Evolutionary conservation across 2,329 filamentous ascomycete genomes (phyloP), one percentile per base, ranked within the genome.

Genomic region (Davidsoniella australis): DNA sequence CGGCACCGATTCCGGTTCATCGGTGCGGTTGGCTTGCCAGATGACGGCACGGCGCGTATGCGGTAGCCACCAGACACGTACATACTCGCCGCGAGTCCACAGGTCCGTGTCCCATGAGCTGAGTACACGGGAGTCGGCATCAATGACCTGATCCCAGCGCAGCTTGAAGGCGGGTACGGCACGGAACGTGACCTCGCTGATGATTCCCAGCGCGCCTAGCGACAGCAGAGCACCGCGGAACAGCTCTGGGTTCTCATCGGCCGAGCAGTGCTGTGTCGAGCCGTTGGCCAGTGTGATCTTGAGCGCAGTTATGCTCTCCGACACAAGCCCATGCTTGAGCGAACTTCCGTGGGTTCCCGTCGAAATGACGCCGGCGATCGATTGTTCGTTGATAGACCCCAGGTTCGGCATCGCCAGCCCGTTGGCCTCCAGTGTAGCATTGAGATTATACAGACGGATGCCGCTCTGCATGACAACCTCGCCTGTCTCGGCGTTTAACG

Each of bases 21-120:
- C 68, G 1, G 85, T 86, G 61, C 83, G 82, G 44, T 86, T 74
- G n/a, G 87, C 91, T 39, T 77, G 76, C 91, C 91, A 98, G 42
- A 93, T 75, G 44, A 96, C 84, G 0, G 85, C 86, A 42, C 85
- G 76, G 50, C 85, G 77, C 60, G 84, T 86, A 66, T 96, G 94
- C 0, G 91, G 91, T 61, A 94, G 80, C 91, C 91, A 98, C 89
- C 91, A 98, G 24, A 95, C 86, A 24, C 91, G 76, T 23, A 93
- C 85, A 60, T 89, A 98, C 63, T 96, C 87, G 54, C 80, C 77
- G 54, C 78, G 74, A 1, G 76, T 85, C 89, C 91, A 96, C 12
- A 96, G 70, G 33, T 73, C 73, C 5, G 67, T 70, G 16, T 79
- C 65, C 86, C 91, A 96, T 5, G 74, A 70, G 9, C 71, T 67